Evolutionary conservation across 768 basidiomycete genomes (phyloP), one percentile per base, ranked within the genome.

Genomic region (Lentinus brumalis): DNA sequence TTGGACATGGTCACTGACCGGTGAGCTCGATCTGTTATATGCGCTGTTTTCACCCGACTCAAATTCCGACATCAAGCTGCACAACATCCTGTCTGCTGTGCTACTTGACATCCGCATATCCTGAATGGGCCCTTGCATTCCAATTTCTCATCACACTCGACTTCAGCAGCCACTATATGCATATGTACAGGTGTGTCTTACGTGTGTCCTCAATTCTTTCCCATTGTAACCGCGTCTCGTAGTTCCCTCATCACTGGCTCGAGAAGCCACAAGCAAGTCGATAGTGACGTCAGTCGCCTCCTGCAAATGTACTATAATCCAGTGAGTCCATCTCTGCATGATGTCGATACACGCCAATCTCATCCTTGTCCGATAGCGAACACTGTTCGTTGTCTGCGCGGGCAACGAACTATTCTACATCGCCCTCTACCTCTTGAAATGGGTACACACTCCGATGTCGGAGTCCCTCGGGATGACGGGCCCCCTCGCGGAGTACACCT

Each of bases 1-100:
- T 77, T 99, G 68, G 97, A 99, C 75, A 99, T 99, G 97, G 96
- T 99, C 44, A 98, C 97, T 6, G 97, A 99, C 75, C 80, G 96
- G 95, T 96, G 65, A 65, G 87, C 21, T 18, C 29, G 26, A 5
- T 73, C 26, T 38, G 10, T 26, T 2, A 26, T 26, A 26, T 26
- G 21, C 21, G 21, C 21, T 11, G 31, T 53, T 10, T 40, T 40
- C 3, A 38, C 6, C 21, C 18, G n/a, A 18, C 26, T 5, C 31
- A 26, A 35, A 18, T 61, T 15, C 6, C 41, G 45, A 57, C 6
- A n/a, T 44, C 46, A 69, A 97, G 96, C 70, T 98, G 97, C 79
- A 96, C 97, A 38, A 98, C 97, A 1, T 90, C 95, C 3, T 94
- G 96, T 72, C 81, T 99, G 54, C 81, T 99, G 30, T 96, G 94